Evolutionary conservation across 2,329 filamentous ascomycete genomes (phyloP).

Genomic region (Ascocoryne sarcoides): DNA sequence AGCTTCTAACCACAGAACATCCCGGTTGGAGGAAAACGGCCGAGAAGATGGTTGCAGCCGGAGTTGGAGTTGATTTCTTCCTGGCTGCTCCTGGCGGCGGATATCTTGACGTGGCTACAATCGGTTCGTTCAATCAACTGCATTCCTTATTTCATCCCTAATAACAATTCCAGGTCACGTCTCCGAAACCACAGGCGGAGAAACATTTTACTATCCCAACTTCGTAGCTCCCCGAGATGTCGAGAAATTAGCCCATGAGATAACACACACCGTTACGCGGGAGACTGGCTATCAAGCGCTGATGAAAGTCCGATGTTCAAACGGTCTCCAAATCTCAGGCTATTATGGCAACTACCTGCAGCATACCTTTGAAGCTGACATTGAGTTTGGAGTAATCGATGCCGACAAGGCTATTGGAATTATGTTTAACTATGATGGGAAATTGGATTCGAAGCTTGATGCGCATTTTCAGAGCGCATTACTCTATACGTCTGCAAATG

Average conservation of each 20-base stretch:
- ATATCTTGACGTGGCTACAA: slow-evolving; percentile 87
- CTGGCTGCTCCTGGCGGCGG: slow-evolving; percentile 82
- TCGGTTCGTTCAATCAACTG: slow-evolving; percentile 47
- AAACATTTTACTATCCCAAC: slow-evolving; percentile 95
- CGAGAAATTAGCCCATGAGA: slow-evolving; percentile 73
- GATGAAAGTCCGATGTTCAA: slow-evolving; percentile 98
- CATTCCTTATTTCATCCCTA: slow-evolving; percentile 2
- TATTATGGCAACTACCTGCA: slow-evolving; percentile 97
- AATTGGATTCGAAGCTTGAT: slow-evolving; percentile 92
- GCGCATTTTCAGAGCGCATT: slow-evolving; percentile 95
- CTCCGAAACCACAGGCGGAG: slow-evolving; percentile 81
- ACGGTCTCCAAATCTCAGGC: slow-evolving; percentile 83
- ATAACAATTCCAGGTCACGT: slow-evolving; percentile 55
- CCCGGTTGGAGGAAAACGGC: slow-evolving; percentile 79
- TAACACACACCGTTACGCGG: slow-evolving; percentile 75
- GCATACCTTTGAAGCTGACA: slow-evolving; percentile 86
- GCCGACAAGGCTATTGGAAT: slow-evolving; percentile 89
- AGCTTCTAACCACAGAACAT: slow-evolving; percentile 84
- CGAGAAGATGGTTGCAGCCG: slow-evolving; percentile 77
- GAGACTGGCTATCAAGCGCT: slow-evolving; percentile 93
- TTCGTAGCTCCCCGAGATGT: slow-evolving; percentile 83
- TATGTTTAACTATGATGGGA: slow-evolving; percentile 90
- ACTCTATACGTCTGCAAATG: slow-evolving; percentile 84
- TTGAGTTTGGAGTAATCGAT: slow-evolving; percentile 88
- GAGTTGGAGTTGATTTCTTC: slow-evolving; percentile 90